A percentile compares a stretch with the other conserved stretches of the same genome.
Evolutionary conservation across 2,329 filamentous ascomycete species (phyloP).

Genomic region (Davidsoniella virescens): DNA sequence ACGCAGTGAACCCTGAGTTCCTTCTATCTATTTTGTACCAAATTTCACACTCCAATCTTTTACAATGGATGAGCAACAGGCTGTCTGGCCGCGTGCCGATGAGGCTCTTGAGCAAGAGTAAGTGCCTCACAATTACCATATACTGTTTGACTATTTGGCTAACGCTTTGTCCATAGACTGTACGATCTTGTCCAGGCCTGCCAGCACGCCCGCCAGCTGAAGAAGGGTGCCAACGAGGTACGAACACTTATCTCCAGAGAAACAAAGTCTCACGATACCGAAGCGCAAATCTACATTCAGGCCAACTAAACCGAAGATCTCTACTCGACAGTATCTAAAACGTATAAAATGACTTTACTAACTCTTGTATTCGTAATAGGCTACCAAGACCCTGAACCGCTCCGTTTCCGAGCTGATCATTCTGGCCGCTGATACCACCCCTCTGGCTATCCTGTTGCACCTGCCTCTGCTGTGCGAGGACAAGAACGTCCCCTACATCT

Average conservation of each 20-base stretch:
- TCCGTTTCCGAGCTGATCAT: conserved; percentile 82
- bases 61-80: conserved; percentile 9
- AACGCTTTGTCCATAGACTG: conserved; percentile 25
- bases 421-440: conserved; percentile 74
- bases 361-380: conserved; percentile 16
- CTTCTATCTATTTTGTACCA: conserved; percentile 17
- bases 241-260: not conserved
- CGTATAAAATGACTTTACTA: not conserved
- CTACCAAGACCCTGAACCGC: conserved; percentile 79
- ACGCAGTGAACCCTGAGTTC: conserved; percentile 42
- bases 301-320: too few species aligned
- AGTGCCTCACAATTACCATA: not conserved
- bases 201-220: conserved; percentile 56
- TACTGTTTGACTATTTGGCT: not conserved
- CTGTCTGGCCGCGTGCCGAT: conserved; percentile 58
- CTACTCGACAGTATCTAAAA: too few species aligned
- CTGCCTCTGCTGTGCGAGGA: conserved; percentile 78
- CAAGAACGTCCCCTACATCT: conserved; percentile 51
- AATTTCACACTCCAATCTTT: not conserved
- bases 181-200: conserved; percentile 66
- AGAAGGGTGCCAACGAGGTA: conserved; percentile 74
- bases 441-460: conserved; percentile 76
- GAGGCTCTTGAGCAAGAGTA: conserved; percentile 55
- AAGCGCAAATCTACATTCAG: not conserved
- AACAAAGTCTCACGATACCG: conserved; percentile 7